phyloP scores from a whole-genome alignment of 345 rosid genomes.

The Brassica cretica region DNA sequence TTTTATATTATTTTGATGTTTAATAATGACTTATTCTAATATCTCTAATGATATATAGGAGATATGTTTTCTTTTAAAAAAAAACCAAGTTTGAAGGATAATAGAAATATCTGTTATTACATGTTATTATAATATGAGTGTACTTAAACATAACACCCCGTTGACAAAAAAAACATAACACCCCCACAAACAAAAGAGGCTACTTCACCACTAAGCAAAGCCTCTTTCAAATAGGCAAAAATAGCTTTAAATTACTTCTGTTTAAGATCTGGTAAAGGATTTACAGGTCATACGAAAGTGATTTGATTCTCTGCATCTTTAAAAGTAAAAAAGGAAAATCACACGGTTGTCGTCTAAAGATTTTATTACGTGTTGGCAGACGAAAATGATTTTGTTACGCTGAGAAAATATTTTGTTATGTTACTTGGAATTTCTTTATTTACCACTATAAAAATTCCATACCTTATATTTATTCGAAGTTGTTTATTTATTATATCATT shows the following conservation, averaged over 20 bases:
- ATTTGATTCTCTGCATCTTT: background rate
- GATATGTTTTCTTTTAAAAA: too few relatives aligned
- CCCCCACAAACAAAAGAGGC: background rate
- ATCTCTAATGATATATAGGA: too few relatives aligned
- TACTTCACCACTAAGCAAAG: constrained; percentile 41
- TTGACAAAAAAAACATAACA: background rate
- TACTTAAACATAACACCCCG: background rate
- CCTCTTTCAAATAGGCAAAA: constrained; percentile 26
- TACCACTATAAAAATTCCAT: too few relatives aligned
- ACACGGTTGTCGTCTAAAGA: background rate
- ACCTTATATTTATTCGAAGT: too few relatives aligned
- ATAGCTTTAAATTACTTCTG: constrained; percentile 30
- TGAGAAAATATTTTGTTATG: background rate
- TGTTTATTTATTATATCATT: too few relatives aligned
- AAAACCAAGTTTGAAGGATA: too few relatives aligned
- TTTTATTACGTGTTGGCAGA: background rate
- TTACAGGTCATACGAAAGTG: constrained; percentile 39
- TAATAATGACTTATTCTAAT: too few relatives aligned
- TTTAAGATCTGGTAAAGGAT: constrained; percentile 26
- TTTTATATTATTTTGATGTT: too few relatives aligned
- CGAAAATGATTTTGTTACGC: background rate
- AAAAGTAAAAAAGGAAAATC: background rate
- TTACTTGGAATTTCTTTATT: background rate
- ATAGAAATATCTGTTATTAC: background rate
- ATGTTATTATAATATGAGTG: background rate